Evolutionary conservation across 331 rosid species (phyloP).

Genomic region (Erythrophleum ivorense): DNA sequence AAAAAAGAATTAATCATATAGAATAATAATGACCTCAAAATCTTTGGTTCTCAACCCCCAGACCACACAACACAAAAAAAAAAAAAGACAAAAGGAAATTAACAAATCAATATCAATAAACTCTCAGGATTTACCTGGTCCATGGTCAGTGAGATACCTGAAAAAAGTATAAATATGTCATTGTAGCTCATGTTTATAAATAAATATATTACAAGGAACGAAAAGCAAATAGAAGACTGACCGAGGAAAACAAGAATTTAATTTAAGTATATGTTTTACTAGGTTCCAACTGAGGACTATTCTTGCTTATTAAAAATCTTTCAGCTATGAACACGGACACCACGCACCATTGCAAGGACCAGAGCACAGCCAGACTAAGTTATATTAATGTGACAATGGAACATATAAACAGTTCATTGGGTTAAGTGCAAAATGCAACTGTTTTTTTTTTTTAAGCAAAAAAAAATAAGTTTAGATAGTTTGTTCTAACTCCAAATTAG

Average conservation of each 20-base stretch:
- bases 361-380: background rate
- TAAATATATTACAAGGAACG: background rate
- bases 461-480: background rate
- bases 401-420: background rate
- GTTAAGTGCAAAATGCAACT: background rate
- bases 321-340: background rate
- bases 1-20: background rate
- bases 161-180: conserved; percentile 50
- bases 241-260: conserved; percentile 16
- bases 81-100: background rate
- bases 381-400: background rate
- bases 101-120: background rate
- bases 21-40: conserved; percentile 9
- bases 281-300: background rate
- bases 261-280: background rate
- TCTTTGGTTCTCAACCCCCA: background rate
- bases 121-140: conserved; percentile 71
- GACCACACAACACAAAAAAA: background rate
- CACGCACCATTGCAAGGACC: background rate
- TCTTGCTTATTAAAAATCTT: conserved; percentile 21
- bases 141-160: conserved; percentile 88
- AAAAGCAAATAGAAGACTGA: background rate
- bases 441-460: no score
- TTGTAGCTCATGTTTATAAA: conserved; percentile 6
- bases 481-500: background rate